Conservation (phyloP, 2,329 filamentous ascomycete species). For the Fusarium chaquense region DNA sequence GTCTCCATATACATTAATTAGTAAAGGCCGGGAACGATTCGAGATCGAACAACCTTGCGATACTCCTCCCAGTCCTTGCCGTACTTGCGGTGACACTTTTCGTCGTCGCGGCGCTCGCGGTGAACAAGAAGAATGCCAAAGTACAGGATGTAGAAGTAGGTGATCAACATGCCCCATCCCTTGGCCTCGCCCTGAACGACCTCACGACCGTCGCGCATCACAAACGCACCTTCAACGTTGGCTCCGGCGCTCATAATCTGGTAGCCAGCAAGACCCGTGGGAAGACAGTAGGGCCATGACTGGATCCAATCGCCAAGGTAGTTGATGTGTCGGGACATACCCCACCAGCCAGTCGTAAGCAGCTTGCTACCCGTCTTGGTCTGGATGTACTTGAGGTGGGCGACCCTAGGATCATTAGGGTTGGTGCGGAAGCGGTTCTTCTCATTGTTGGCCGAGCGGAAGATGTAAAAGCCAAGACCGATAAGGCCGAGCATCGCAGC, state of each 20-base stretch:
- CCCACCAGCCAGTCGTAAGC: slow-evolving; percentile 93
- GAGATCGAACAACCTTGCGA: slow-evolving; percentile 81
- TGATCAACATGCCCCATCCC: slow-evolving; percentile 88
- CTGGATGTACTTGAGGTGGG: slow-evolving; percentile 86
- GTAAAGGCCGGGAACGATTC: slow-evolving; percentile 89
- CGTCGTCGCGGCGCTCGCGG: slow-evolving; percentile 87
- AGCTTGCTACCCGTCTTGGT: slow-evolving; percentile 85
- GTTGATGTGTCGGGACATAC: slow-evolving; percentile 90
- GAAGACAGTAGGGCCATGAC: slow-evolving; percentile 89
- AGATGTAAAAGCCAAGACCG: slow-evolving; percentile 84
- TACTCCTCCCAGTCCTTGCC: slow-evolving; percentile 93
- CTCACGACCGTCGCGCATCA: slow-evolving; percentile 70
- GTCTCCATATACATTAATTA: slow-evolving; percentile 54
- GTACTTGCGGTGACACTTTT: slow-evolving; percentile 92
- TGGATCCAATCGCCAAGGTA: slow-evolving; percentile 96
- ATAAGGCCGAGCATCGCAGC: slow-evolving; percentile 75
- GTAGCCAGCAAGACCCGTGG: slow-evolving; percentile 87
- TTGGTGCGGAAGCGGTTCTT: slow-evolving; percentile 95
- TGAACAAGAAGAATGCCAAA: slow-evolving; percentile 89
- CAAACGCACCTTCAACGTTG: slow-evolving; percentile 64
- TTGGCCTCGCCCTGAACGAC: slow-evolving; percentile 78
- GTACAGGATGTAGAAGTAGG: slow-evolving; percentile 95
- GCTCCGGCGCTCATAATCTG: slow-evolving; percentile 71
- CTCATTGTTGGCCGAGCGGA: slow-evolving; percentile 92
- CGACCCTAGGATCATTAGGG: slow-evolving; percentile 81